Percentiles rank a stretch among this genome's conserved stretches.
phyloP scores from a whole-genome alignment of 352 stramenopile genomes.

The Pythium plurisporium region DNA sequence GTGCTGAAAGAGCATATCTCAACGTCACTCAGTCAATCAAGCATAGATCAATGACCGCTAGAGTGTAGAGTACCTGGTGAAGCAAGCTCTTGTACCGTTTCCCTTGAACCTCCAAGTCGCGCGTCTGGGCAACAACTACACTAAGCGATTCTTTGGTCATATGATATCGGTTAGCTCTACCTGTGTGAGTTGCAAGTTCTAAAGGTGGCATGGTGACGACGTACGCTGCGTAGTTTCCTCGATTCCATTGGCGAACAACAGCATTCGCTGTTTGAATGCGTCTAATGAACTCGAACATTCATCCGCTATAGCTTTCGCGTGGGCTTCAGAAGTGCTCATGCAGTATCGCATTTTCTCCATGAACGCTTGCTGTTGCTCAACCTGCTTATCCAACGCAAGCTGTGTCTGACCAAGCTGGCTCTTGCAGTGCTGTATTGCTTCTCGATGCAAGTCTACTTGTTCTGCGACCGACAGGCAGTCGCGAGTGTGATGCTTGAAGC shows the following conservation, averaged over 20 bases:
- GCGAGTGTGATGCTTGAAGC: slow-evolving; percentile 54
- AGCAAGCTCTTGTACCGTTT: slow-evolving; percentile 42
- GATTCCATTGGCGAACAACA: slow-evolving; percentile 43
- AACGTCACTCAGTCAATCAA: too few relatives aligned
- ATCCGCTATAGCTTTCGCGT: slow-evolving; percentile 15
- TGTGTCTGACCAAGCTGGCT: slow-evolving; percentile 43
- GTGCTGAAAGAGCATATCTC: slow-evolving; percentile 12
- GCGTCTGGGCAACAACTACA: slow-evolving; percentile 31
- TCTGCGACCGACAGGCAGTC: slow-evolving; percentile 46
- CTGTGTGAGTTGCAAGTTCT: too few relatives aligned
- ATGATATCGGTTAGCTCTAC: too few relatives aligned
- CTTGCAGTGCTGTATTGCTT: slow-evolving; percentile 33
- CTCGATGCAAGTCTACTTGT: slow-evolving; percentile 43
- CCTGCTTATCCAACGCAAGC: slow-evolving; percentile 36
- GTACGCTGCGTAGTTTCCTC: slow-evolving; percentile 41
- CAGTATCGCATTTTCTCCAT: slow-evolving; percentile 42
- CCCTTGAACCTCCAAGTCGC: slow-evolving; percentile 36
- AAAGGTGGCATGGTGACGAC: too few relatives aligned
- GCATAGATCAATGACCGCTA: too few relatives aligned
- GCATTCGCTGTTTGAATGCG: slow-evolving; percentile 41
- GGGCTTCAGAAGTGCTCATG: slow-evolving; percentile 26
- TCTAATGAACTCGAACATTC: slow-evolving; percentile 35
- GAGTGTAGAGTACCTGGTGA: slow-evolving; percentile 43
- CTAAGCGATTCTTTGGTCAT: slow-evolving; percentile 33
- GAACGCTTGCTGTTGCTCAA: slow-evolving; percentile 43